Evolutionary conservation across 257 asterid species (phyloP).

Genomic region (Hygrophila difformis): DNA sequence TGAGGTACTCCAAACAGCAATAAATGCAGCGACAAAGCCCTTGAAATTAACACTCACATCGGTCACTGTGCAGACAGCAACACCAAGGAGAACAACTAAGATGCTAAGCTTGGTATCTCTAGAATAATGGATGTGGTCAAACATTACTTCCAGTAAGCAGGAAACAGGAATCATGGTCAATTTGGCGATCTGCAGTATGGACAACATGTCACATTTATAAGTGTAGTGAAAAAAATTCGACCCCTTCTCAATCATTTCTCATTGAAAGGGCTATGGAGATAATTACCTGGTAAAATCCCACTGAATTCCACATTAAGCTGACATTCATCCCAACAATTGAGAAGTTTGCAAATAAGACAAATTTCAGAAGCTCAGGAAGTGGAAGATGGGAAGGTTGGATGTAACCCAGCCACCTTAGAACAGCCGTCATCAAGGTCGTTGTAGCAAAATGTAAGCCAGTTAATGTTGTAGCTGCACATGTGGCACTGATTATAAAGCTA

Average conservation of each 20-base stretch:
- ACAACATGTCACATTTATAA: conserved; percentile 16
- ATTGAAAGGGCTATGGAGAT: background rate
- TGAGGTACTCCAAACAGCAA: conserved; percentile 64
- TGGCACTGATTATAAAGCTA: conserved; percentile 23
- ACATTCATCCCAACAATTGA: conserved; percentile 99
- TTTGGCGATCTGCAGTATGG: conserved; percentile 77
- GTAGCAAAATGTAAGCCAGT: conserved; percentile 96
- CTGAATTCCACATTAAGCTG: conserved; percentile 99
- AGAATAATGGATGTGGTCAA: conserved; percentile 48
- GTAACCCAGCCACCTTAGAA: conserved; percentile 94
- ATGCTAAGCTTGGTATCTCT: conserved; percentile 64
- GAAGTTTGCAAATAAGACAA: conserved; percentile 85
- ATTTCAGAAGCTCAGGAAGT: conserved; percentile 65
- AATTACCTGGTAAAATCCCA: conserved; percentile 95
- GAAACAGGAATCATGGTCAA: conserved; percentile 84
- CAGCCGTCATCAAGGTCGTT: conserved; percentile 86
- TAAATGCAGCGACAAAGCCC: conserved; percentile 54
- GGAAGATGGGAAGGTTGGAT: conserved; percentile 96
- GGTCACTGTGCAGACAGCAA: conserved; percentile 58
- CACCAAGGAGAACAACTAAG: conserved; percentile 53
- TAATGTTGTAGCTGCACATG: conserved; percentile 84
- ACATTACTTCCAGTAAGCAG: conserved; percentile 53
- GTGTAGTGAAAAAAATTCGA: conserved; percentile 4
- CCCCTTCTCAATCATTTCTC: background rate
- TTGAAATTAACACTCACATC: conserved; percentile 62